A percentile compares a stretch with the other conserved stretches of the same genome.
phyloP scores from a whole-genome alignment of 306 rosid species.

The Astragalus membranaceus region DNA sequence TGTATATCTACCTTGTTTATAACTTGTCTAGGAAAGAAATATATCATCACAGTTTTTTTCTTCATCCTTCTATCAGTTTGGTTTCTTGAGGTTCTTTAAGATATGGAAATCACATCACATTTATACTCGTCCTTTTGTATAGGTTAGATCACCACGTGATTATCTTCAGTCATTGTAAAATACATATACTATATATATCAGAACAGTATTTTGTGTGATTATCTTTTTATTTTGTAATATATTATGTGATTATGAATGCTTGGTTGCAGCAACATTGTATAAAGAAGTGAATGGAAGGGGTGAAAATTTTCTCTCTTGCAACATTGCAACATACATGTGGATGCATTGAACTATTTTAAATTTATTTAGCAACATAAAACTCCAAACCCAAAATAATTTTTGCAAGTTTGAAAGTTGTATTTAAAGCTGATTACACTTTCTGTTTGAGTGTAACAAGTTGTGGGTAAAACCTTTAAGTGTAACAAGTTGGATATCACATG shows the following conservation, averaged over 20 bases:
- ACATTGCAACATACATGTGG: neutral
- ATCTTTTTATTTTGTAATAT: neutral
- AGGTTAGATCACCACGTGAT: neutral
- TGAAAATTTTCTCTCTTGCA: neutral
- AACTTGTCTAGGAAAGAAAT: conserved; percentile 12
- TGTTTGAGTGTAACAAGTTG: too few relatives aligned
- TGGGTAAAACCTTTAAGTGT: too few relatives aligned
- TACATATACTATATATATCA: neutral
- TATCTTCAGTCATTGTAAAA: conserved; percentile 21
- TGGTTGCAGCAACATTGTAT: neutral
- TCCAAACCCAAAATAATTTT: too few relatives aligned
- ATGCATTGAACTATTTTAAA: too few relatives aligned
- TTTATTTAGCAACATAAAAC: too few relatives aligned
- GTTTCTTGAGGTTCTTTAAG: neutral
- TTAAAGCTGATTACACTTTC: too few relatives aligned
- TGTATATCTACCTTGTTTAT: conserved; percentile 23
- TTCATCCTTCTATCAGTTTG: neutral
- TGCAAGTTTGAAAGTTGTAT: too few relatives aligned
- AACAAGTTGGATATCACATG: too few relatives aligned
- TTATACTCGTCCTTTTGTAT: conserved; percentile 2
- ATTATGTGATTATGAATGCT: neutral
- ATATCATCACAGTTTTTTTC: neutral
- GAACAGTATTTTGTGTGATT: neutral
- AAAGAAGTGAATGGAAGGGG: neutral
- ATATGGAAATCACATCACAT: neutral